These are phyloP conservation scores for Oryza coarctata DNA, from an alignment of 176 grass and related monocot genomes.

Conservation along the genomic window DNA sequence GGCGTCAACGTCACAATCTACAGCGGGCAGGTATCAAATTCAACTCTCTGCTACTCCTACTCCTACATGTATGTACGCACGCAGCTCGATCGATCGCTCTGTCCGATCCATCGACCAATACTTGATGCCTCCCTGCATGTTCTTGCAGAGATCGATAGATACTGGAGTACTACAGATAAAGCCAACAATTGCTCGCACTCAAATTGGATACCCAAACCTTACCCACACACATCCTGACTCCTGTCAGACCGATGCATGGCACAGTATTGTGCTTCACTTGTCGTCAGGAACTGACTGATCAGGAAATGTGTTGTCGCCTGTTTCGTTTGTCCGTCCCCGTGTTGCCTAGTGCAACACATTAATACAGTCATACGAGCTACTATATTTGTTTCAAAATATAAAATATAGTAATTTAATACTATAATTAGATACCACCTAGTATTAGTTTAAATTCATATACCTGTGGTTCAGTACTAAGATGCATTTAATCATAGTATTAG, in stretches of 20 bases:
- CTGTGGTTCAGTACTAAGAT: too few relatives aligned
- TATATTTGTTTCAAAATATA: too few relatives aligned
- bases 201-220: not conserved
- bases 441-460: too few relatives aligned
- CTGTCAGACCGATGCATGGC: not conserved
- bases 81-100: too few relatives aligned
- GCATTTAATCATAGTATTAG: too few relatives aligned
- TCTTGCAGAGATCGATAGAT: not conserved
- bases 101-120: too few relatives aligned
- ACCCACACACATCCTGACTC: not conserved
- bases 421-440: too few relatives aligned
- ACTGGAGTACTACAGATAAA: not conserved
- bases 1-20: conserved; percentile 78
- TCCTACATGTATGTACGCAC: not conserved
- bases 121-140: not conserved
- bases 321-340: not conserved
- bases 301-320: not conserved
- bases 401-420: too few relatives aligned
- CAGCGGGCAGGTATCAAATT: conserved; percentile 62
- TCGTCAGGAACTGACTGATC: not conserved
- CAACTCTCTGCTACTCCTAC: not conserved
- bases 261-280: not conserved
- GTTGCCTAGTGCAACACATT: not conserved
- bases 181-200: not conserved
- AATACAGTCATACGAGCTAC: not conserved